Percentiles rank a stretch among this genome's conserved stretches.
phyloP scores from a whole-genome alignment of 139 green algal genomes.

The Zygnema cylindricum region DNA sequence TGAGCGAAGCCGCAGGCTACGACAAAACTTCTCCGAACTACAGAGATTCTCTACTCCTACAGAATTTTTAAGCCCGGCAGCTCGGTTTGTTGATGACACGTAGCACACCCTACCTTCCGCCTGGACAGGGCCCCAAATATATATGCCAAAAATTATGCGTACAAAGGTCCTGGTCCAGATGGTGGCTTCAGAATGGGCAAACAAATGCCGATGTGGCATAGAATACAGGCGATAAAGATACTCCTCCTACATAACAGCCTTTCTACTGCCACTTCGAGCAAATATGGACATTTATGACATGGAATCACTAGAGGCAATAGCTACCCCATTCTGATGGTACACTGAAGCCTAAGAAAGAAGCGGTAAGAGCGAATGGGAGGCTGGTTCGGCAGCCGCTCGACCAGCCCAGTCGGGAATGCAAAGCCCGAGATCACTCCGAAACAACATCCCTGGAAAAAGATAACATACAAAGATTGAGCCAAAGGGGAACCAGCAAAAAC shows the following conservation, averaged over 20 bases:
- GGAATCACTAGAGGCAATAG: background rate
- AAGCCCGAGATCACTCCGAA: background rate
- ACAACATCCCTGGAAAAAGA: background rate
- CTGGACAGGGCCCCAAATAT: background rate
- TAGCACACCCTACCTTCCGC: no score
- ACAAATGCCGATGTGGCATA: background rate
- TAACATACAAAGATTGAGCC: no score
- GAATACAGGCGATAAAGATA: background rate
- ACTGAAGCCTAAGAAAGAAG: background rate
- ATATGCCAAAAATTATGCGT: background rate
- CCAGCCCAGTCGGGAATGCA: constrained; percentile 9
- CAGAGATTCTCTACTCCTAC: background rate
- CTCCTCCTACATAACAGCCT: background rate
- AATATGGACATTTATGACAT: background rate
- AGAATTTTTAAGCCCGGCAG: background rate
- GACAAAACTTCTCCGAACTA: background rate
- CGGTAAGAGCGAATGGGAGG: constrained; percentile 6
- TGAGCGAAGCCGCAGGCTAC: background rate
- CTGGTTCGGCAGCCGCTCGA: background rate
- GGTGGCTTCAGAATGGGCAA: background rate
- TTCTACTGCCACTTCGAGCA: background rate
- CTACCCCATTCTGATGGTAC: background rate
- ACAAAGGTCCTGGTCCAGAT: background rate
- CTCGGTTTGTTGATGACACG: background rate
- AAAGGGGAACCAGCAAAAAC: no score